Evolutionary conservation across 116 monocot genomes (phyloP), one percentile per base, ranked within the genome.

Genomic region (Dioscorea cayenensis): DNA sequence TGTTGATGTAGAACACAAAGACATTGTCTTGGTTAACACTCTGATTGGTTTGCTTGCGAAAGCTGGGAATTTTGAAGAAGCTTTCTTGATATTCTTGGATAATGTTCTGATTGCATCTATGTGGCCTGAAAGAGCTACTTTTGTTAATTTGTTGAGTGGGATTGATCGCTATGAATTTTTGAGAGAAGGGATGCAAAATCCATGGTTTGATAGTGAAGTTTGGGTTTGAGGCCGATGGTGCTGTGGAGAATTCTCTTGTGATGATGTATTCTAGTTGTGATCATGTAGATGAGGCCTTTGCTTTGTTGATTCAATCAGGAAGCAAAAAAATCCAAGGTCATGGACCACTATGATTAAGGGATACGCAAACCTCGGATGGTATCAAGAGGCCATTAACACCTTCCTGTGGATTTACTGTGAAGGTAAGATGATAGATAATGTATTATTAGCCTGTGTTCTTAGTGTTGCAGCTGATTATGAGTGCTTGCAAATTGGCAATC

Each of bases 311-410:
- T 12, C 49, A 49, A 43, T 78, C 72, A 16, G 60, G 28, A 20
- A 78, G 78, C 52, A 27, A 16, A 6, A n/a, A n/a, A 71, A 67
- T 49, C 37, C 72, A 27, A 67, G 66, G 19, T 78, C 78, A 32
- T 78, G 78, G 78, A 78, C 78, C 37, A 60, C 72, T 48, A 14
- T 72, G 78, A 78, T 78, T 18, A 29, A 18, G 23, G 66, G 61
- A 9, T 78, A 67, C 49, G 43, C 62, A 7, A 50, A 63, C 51
- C 72, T 28, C 3, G 78, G 66, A 49, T 36, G 14, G n/a, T 61
- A 72, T 67, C 19, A 29, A 48, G 72, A 72, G 3, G 78, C 72
- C 16, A 25, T 72, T 11, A 38, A 60, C 12, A 32, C 64, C 2
- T 78, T 78, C 28, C 17, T 20, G 65, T 28, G 19, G 27, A 20